phyloP scores from a whole-genome alignment of 768 basidiomycete genomes.

The Russula emetica region DNA sequence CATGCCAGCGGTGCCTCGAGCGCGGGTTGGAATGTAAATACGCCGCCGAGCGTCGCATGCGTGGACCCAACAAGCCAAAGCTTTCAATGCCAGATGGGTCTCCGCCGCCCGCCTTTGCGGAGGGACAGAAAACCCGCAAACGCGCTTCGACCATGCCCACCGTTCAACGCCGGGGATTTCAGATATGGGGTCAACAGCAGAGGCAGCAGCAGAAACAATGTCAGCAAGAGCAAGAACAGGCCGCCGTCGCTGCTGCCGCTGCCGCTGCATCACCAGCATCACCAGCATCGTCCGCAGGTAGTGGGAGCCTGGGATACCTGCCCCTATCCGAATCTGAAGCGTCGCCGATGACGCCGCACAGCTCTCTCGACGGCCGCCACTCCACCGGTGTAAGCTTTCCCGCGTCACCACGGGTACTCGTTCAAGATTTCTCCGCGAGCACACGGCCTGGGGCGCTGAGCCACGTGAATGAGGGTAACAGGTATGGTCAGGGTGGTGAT shows the following conservation, averaged over 20 bases:
- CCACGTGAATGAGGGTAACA: background rate
- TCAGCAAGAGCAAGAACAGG: constrained; percentile 2
- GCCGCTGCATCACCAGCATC: constrained; percentile 14
- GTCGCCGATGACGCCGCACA: constrained; percentile 25
- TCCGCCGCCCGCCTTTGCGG: background rate
- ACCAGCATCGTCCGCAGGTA: constrained; percentile 16
- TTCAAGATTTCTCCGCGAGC: constrained; percentile 2
- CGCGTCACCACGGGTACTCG: background rate
- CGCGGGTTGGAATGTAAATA: constrained; percentile 63
- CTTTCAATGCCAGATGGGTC: constrained; percentile 1
- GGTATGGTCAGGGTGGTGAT: background rate
- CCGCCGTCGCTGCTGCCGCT: background rate
- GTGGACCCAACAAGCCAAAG: constrained; percentile 59
- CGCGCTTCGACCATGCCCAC: constrained; percentile 25
- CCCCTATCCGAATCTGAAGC: constrained; percentile 18
- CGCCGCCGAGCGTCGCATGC: constrained; percentile 58
- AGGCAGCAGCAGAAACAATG: background rate
- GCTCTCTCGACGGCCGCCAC: constrained; percentile 9
- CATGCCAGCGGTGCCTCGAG: constrained; percentile 59
- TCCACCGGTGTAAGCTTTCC: background rate
- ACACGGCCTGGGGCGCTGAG: background rate
- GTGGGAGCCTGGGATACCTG: constrained; percentile 9
- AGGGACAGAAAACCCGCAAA: constrained; percentile 9
- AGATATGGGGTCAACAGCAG: background rate
- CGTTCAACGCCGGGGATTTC: background rate